Conservation (phyloP, 306 rosid genomes). For the Acacia crassicarpa region DNA sequence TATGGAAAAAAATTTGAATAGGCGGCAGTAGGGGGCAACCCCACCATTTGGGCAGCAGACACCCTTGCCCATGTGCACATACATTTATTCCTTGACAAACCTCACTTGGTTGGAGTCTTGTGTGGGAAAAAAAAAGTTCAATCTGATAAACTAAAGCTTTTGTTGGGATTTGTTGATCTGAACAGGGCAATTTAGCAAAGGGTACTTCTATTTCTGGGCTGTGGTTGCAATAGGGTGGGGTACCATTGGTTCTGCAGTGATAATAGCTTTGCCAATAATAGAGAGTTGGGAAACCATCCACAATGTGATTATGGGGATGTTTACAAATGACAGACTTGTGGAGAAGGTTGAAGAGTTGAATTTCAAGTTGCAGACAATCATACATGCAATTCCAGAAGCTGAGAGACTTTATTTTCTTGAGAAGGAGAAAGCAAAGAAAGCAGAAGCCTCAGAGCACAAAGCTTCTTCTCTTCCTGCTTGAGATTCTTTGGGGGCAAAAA, state of each 20-base stretch:
- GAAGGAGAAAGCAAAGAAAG: slow-evolving; percentile 63
- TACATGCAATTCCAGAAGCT: slow-evolving; percentile 74
- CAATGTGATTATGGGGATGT: slow-evolving; percentile 60
- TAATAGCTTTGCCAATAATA: slow-evolving; percentile 63
- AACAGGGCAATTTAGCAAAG: slow-evolving; percentile 68
- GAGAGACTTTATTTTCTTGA: slow-evolving; percentile 68
- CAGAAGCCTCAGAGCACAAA: slow-evolving; percentile 34
- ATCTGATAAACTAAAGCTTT: background rate
- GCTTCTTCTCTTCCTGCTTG: slow-evolving; percentile 32
- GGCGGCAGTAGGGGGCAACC: too few species aligned
- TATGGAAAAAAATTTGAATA: too few species aligned
- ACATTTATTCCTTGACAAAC: too few species aligned
- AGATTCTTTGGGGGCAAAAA: slow-evolving; percentile 6
- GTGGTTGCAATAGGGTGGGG: slow-evolving; percentile 93
- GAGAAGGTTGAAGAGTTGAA: slow-evolving; percentile 74
- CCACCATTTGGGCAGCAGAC: too few species aligned
- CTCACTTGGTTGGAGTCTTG: too few species aligned
- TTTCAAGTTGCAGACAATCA: slow-evolving; percentile 61
- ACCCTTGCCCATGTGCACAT: too few species aligned
- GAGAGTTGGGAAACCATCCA: slow-evolving; percentile 82
- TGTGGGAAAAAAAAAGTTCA: too few species aligned
- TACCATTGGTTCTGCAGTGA: slow-evolving; percentile 72
- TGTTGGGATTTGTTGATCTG: slow-evolving; percentile 7
- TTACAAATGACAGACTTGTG: slow-evolving; percentile 77
- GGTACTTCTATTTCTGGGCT: slow-evolving; percentile 86